A percentile compares a stretch with the other conserved stretches of the same genome.
Evolutionary conservation across 345 rosid species (phyloP).

Genomic region (Isatis tinctoria): DNA sequence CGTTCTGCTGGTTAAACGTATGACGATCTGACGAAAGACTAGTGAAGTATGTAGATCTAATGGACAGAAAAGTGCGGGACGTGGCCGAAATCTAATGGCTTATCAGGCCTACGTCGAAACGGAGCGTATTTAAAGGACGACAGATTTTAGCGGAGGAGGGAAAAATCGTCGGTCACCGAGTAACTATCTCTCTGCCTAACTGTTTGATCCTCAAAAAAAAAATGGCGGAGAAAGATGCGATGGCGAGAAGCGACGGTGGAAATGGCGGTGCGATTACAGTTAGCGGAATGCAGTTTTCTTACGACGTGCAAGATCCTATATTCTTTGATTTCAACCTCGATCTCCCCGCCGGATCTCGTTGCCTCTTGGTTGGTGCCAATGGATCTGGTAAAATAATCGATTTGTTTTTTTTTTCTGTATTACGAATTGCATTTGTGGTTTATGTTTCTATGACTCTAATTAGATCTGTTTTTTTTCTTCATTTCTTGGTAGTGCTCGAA

Average conservation of each 20-base stretch:
- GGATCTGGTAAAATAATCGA: slow-evolving; percentile 65
- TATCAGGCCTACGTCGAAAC: not conserved
- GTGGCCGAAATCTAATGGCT: slow-evolving; percentile 25
- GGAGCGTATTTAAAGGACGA: slow-evolving; percentile 18
- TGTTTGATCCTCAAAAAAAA: not conserved
- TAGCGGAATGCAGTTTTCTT: slow-evolving; percentile 79
- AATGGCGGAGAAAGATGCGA: slow-evolving; percentile 37
- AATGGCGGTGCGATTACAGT: slow-evolving; percentile 49
- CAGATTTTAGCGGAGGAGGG: not conserved
- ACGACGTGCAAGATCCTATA: slow-evolving; percentile 55
- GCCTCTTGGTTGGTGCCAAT: slow-evolving; percentile 93
- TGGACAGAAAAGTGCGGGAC: slow-evolving; percentile 10
- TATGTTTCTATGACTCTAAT: not conserved
- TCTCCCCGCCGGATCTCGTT: slow-evolving; percentile 77
- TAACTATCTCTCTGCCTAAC: not conserved
- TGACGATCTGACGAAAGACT: not conserved
- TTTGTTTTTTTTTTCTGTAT: not conserved
- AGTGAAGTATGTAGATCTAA: slow-evolving; percentile 10
- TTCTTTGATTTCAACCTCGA: slow-evolving; percentile 73
- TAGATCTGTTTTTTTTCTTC: too few species aligned
- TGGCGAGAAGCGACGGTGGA: slow-evolving; percentile 2
- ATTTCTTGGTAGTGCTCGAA: too few species aligned
- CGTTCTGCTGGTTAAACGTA: slow-evolving; percentile 21
- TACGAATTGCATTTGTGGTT: not conserved
- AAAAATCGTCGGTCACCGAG: not conserved